Evolutionary conservation across 768 basidiomycete genomes (phyloP), one percentile per base, ranked within the genome.

Genomic region (Pleurotus giganteus): DNA sequence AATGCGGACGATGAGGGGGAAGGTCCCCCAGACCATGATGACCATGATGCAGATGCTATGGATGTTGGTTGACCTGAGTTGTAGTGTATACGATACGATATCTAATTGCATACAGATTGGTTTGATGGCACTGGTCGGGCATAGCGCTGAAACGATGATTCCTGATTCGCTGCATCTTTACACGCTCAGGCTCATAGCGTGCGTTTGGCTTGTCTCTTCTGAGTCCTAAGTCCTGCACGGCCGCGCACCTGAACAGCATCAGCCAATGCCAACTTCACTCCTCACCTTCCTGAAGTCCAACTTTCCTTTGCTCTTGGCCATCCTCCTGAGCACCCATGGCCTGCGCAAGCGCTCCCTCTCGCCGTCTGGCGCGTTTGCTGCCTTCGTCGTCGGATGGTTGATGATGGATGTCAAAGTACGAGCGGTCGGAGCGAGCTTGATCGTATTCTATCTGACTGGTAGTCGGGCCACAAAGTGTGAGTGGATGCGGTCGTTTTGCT

Each of bases 391-490:
- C 6, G 94, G 94, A 3, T 86, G 88, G 65, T 61, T 79, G 4
- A 83, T 85, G 66, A 76, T 98, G 68, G 77, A 84, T 13, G 83
- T 83, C n/a, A 84, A 79, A 7, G 74, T 85, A 32, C 75, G 78
- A 39, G 78, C 81, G 0, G 86, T 91, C 63, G 89, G 86, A 13
- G 68, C 80, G 9, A 73, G 83, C 1, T 73, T 94, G 54, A 77
- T 93, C 55, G 81, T 80, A 0, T 90, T 95, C 67, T 95, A 97
- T 68, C 71, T 94, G 27, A 63, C 83, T 0, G 94, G 86, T 3
- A 89, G 89, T 57, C 79, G 82, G 44, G 94, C 94, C 0, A 97
- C 95, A 2, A 94, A 93, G 69, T 78, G 84, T 84, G 61, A 61
- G 84, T 74, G 0, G 36, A 21, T 19, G 5, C 12, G 34, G 7